Percentiles rank a stretch among this genome's conserved stretches.
These are phyloP conservation scores for Nigrospora oryzae DNA, from an alignment of 2,329 filamentous ascomycete genomes.

Conservation along the genomic window DNA sequence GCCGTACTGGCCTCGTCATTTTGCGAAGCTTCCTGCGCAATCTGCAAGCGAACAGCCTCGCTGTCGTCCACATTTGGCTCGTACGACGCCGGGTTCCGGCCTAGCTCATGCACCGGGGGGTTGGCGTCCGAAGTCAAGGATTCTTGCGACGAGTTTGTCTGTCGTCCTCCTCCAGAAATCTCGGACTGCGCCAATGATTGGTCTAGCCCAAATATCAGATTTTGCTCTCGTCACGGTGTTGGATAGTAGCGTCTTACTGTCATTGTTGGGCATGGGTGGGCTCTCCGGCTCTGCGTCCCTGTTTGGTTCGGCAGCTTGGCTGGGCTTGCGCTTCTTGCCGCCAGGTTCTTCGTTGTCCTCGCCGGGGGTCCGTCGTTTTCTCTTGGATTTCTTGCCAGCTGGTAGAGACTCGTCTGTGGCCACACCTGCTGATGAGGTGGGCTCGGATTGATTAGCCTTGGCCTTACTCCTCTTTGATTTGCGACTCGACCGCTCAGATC, in stretches of 20 bases:
- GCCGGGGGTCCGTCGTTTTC: conserved; percentile 16
- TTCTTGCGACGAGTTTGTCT: conserved; percentile 3
- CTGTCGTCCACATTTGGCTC: conserved; percentile 14
- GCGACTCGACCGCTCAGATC: conserved; percentile 2
- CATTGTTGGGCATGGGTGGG: conserved; percentile 6
- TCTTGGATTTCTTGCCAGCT: conserved; percentile 12
- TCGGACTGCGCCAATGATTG: conserved; percentile 5
- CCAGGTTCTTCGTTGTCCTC: conserved; percentile 11
- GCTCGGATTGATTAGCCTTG: conserved; percentile 2
- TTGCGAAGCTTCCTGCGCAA: conserved; percentile 22
- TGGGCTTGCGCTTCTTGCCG: conserved; percentile 16
- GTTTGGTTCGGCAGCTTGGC: conserved; percentile 6
- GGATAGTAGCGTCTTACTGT: conserved; percentile 4
- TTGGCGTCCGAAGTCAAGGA: background rate
- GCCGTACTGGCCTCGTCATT: conserved; percentile 11
- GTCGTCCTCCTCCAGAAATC: conserved; percentile 5
- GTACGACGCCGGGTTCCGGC: background rate
- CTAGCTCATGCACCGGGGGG: too few species aligned
- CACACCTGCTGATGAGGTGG: background rate
- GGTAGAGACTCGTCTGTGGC: conserved; percentile 7
- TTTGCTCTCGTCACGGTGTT: conserved; percentile 2
- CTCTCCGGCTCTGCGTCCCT: conserved; percentile 9
- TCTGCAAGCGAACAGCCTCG: conserved; percentile 19
- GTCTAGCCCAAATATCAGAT: conserved; percentile 6
- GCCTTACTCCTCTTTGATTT: conserved; percentile 5